Percentiles rank a stretch among this genome's conserved stretches.
These are phyloP conservation scores for Fistulifera pelliculosa DNA, from an alignment of 108 stramenopile species.

Conservation along the genomic window DNA sequence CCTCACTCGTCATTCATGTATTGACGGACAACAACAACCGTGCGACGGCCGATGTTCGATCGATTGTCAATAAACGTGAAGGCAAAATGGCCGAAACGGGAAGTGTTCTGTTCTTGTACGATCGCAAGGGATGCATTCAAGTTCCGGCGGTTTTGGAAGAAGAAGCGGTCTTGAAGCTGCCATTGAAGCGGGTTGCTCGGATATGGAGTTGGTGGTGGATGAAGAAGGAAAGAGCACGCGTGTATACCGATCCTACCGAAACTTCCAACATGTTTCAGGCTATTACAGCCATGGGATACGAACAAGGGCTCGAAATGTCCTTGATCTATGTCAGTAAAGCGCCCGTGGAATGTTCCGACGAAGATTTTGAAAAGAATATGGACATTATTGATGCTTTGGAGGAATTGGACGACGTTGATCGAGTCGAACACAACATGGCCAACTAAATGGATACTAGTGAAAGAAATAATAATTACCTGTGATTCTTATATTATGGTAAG, in stretches of 20 bases:
- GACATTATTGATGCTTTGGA: slow-evolving; percentile 86
- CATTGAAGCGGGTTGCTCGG: slow-evolving; percentile 80
- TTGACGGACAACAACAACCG: slow-evolving; percentile 82
- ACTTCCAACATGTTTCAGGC: slow-evolving; percentile 61
- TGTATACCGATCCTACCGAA: slow-evolving; percentile 81
- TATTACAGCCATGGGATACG: slow-evolving; percentile 41
- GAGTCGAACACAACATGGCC: slow-evolving; percentile 95
- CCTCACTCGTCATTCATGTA: slow-evolving; percentile 66
- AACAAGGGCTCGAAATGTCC: slow-evolving; percentile 58
- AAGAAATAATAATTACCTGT: no score
- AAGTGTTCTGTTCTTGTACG: slow-evolving; percentile 82
- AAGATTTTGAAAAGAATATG: slow-evolving; percentile 93
- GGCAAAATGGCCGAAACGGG: slow-evolving; percentile 84
- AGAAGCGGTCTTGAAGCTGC: slow-evolving; percentile 60
- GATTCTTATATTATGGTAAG: no score
- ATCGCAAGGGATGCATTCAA: slow-evolving; percentile 69
- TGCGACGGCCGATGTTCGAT: slow-evolving; percentile 69
- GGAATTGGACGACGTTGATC: slow-evolving; percentile 93
- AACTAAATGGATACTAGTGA: no score
- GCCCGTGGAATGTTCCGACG: slow-evolving; percentile 84
- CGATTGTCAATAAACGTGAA: slow-evolving; percentile 52
- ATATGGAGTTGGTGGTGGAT: slow-evolving; percentile 21
- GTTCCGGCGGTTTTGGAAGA: slow-evolving; percentile 51
- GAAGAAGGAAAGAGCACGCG: slow-evolving; percentile 51
- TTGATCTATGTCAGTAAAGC: slow-evolving; percentile 68